Percentiles rank a stretch among this genome's conserved stretches.
Evolutionary conservation across 1,284 basidiomycete species (phyloP).

Genomic region (Kwoniella shivajii): DNA sequence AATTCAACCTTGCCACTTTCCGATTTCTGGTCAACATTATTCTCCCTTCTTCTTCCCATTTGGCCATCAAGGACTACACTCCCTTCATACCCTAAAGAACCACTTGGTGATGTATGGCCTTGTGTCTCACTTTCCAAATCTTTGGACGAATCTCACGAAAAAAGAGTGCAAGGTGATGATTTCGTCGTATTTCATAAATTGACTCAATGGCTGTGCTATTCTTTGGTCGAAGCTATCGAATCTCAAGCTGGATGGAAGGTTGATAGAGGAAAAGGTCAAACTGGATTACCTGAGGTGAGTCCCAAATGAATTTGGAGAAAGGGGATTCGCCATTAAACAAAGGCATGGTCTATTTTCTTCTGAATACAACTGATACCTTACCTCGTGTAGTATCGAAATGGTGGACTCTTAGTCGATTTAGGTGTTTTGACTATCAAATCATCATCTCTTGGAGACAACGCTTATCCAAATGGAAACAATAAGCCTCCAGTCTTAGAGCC

Average conservation of each 20-base stretch:
- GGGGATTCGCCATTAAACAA: too few species aligned
- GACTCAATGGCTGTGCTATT: conserved; percentile 89
- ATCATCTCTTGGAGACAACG: conserved; percentile 50
- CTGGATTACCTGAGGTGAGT: conserved; percentile 50
- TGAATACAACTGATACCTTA: neutral
- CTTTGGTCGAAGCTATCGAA: conserved; percentile 79
- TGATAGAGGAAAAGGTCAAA: conserved; percentile 59
- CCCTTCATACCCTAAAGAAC: conserved; percentile 60
- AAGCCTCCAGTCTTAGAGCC: conserved; percentile 63
- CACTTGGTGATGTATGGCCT: conserved; percentile 90
- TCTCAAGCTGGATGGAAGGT: conserved; percentile 71
- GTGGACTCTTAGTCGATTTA: conserved; percentile 83
- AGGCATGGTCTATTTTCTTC: neutral
- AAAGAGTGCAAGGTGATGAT: conserved; percentile 61
- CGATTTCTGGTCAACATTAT: conserved; percentile 77
- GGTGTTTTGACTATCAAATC: conserved; percentile 66
- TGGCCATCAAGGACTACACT: conserved; percentile 78
- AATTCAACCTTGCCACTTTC: conserved; percentile 60
- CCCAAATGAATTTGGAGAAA: neutral
- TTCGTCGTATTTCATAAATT: conserved; percentile 95
- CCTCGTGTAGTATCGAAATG: conserved; percentile 88
- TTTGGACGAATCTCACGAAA: conserved; percentile 19
- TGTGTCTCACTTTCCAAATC: conserved; percentile 61
- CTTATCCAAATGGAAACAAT: conserved; percentile 40
- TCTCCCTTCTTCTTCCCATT: conserved; percentile 79